Percentiles rank a stretch among this genome's conserved stretches.
Evolutionary conservation across 495 filamentous ascomycete genomes (phyloP).

Genomic region (Xylaria venustula): DNA sequence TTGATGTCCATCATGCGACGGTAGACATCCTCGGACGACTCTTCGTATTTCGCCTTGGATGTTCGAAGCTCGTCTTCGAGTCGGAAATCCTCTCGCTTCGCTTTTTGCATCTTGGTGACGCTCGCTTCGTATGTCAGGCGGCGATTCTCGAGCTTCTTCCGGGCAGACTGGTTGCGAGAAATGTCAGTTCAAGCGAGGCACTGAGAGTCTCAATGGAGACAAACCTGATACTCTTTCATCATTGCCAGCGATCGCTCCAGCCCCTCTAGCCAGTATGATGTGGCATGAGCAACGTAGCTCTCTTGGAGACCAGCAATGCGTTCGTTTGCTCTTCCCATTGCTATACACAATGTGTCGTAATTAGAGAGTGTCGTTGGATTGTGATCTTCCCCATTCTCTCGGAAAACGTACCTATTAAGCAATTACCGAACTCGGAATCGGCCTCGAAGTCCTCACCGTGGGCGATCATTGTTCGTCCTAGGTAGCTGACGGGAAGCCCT

Average conservation of each 20-base stretch:
- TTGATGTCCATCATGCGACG: conserved; percentile 97
- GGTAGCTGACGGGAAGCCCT: conserved; percentile 71
- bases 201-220: conserved; percentile 1
- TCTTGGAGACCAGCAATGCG: conserved; percentile 85
- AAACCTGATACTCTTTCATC: conserved; percentile 94
- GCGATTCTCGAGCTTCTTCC: conserved; percentile 92
- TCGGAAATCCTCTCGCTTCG: conserved; percentile 88
- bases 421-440: conserved; percentile 91
- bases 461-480: conserved; percentile 83
- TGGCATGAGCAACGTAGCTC: conserved; percentile 76
- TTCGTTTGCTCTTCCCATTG: conserved; percentile 84
- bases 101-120: conserved; percentile 87
- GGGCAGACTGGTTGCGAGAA: conserved; percentile 56
- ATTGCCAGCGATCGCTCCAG: conserved; percentile 85
- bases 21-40: conserved; percentile 88
- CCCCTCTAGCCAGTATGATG: conserved; percentile 85
- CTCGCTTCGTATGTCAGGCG: conserved; percentile 91
- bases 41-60: conserved; percentile 95
- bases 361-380: background rate
- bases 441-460: conserved; percentile 94
- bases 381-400: background rate
- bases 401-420: conserved; percentile 65
- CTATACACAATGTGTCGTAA: conserved; percentile 32
- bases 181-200: conserved; percentile 18
- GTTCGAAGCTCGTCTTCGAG: conserved; percentile 89